Percentiles rank a stretch among this genome's conserved stretches.
Evolutionary conservation across 129 eudicot species (phyloP).

Genomic region (Gnaphalium uliginosum): DNA sequence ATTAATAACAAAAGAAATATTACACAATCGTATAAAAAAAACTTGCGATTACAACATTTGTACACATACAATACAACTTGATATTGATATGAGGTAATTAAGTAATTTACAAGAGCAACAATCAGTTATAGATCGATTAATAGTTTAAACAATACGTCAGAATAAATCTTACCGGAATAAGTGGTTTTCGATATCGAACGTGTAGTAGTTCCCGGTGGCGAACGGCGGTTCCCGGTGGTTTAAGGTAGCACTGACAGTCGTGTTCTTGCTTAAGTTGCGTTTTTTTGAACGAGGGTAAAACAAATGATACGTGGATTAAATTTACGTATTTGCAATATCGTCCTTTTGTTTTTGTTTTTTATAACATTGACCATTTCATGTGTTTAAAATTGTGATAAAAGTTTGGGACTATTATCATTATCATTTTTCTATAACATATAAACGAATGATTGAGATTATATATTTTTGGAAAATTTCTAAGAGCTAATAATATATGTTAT

Average conservation of each 20-base stretch:
- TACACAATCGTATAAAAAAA: neutral
- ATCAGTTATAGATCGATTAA: neutral
- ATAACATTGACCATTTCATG: too few relatives aligned
- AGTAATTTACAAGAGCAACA: conserved; percentile 13
- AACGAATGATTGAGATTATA: too few relatives aligned
- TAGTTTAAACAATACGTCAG: neutral
- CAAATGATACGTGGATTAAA: neutral
- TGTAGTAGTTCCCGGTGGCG: conserved; percentile 13
- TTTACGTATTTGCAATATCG: too few relatives aligned
- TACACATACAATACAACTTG: conserved; percentile 4
- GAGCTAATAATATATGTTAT: too few relatives aligned
- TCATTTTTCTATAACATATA: too few relatives aligned
- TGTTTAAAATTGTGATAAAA: too few relatives aligned
- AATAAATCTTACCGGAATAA: conserved; percentile 23
- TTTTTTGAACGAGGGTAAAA: conserved; percentile 4
- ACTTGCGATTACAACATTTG: neutral
- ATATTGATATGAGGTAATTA: conserved; percentile 2
- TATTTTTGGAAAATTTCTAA: too few relatives aligned
- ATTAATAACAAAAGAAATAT: neutral
- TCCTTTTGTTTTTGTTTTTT: too few relatives aligned
- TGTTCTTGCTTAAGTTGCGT: conserved; percentile 22
- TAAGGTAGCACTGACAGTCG: conserved; percentile 30
- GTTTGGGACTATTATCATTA: too few relatives aligned
- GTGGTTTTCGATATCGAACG: neutral
- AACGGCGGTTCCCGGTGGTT: conserved; percentile 29